phyloP scores from a whole-genome alignment of 306 rosid species.

The Vigna reflexopilosa region DNA sequence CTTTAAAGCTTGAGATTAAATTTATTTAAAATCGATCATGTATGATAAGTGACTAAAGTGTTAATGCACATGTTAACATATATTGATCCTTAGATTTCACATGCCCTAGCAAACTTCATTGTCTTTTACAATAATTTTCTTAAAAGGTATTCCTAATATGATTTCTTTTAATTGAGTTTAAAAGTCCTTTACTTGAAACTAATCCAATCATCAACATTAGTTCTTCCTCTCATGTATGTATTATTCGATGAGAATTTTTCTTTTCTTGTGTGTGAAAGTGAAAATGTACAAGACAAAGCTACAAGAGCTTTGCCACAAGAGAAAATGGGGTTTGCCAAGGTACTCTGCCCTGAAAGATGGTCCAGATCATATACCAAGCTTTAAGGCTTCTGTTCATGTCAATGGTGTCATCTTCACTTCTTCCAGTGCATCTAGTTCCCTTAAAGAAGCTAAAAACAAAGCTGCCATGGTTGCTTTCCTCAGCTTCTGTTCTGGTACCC shows the following conservation, averaged over 20 bases:
- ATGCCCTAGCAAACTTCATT: too few relatives aligned
- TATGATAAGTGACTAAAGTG: too few relatives aligned
- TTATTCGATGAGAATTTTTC: not conserved
- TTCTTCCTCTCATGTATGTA: not conserved
- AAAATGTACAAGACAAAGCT: conserved; percentile 70
- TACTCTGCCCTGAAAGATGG: conserved; percentile 61
- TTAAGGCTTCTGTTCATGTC: conserved; percentile 61
- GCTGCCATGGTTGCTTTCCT: conserved; percentile 68
- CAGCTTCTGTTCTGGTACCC: conserved; percentile 49
- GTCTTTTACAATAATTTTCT: too few relatives aligned
- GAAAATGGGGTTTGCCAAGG: conserved; percentile 57
- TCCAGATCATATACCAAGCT: conserved; percentile 62
- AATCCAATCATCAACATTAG: not conserved
- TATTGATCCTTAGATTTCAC: too few relatives aligned
- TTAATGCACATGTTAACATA: too few relatives aligned
- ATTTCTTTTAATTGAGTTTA: too few relatives aligned
- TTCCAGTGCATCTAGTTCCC: conserved; percentile 42
- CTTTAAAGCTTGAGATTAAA: not conserved
- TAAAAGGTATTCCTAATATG: too few relatives aligned
- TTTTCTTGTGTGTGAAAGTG: not conserved
- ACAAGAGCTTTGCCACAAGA: conserved; percentile 71
- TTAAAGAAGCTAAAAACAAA: conserved; percentile 67
- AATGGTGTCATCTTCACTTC: conserved; percentile 58
- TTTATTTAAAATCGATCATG: not conserved
- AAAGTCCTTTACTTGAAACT: not conserved